Base-by-base conservation (phyloP, 805 yeast species). In the Wickerhamomyces subpelliculosus region DNA sequence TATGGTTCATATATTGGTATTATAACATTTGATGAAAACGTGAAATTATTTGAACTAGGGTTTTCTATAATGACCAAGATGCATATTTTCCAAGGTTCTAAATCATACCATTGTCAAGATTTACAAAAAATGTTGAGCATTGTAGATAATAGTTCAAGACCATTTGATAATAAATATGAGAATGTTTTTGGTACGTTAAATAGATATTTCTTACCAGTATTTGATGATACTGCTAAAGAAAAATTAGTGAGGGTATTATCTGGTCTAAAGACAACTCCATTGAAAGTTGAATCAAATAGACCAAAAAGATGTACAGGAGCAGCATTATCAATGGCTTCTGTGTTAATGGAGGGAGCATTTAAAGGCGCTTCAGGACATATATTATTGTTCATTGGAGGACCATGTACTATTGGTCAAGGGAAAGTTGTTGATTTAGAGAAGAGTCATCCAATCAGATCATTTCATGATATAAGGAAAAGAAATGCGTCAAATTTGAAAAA, bases 381-480 rank as follows among this genome's bases (percentile, higher is more conserved):
- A 48, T 79, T 87, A 68, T 68, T 88, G 41, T 90, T 93, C 57
- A 78, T 94, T 20, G 90, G 88, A 38, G 97, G 97, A 39, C 95
- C 96, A 27, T 84, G 96, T 55, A 90, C 97, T 23, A 76, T 80
- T 54, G 87, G 87, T 32, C 96, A 97, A 5, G 98, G 98, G 45
- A 65, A 81, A 57, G 84, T 88, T 46, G 97, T 88, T n/a, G 84
- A 88, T 21, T 74, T 79, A 14, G 87, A 85, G 54, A 74, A 89
- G 57, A 79, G 81, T 55, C 95, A 89, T 61, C 94, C 96, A 21
- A 83, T 90, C 46, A 76, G 98, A 65, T 87, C 97, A 4, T 97
- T 90, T 64, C 85, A 84, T 55, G 97, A 90, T 60, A 85, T 93
- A 45, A 95, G 86, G 57, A 78, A 85, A 43, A 95, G 85, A 49